Evolutionary conservation across 2,329 filamentous ascomycete species (phyloP).

Genomic region (Emergomyces orientalis): DNA sequence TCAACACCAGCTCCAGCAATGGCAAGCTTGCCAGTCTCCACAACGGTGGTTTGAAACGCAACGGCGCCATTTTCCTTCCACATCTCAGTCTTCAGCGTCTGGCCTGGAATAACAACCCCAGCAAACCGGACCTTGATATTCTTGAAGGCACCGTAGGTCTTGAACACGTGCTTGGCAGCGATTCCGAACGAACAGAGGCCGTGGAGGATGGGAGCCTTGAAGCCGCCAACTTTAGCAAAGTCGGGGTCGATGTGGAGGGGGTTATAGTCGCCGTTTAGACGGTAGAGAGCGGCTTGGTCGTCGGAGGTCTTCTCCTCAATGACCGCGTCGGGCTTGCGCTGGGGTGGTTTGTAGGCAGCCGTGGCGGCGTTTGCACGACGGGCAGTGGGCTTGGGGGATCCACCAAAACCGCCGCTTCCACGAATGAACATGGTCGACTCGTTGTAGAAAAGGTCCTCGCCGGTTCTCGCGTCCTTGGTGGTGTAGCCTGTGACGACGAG

Average conservation of each 20-base stretch:
- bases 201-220: slow-evolving; percentile 89
- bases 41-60: slow-evolving; percentile 78
- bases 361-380: slow-evolving; percentile 70
- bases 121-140: slow-evolving; percentile 92
- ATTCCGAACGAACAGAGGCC: slow-evolving; percentile 95
- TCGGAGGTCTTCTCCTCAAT: slow-evolving; percentile 78
- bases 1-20: slow-evolving; percentile 75
- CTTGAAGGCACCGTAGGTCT: slow-evolving; percentile 72
- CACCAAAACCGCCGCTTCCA: slow-evolving; percentile 83
- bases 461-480: slow-evolving; percentile 74
- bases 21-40: slow-evolving; percentile 84
- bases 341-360: slow-evolving; percentile 66
- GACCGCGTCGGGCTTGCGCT: slow-evolving; percentile 67
- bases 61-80: slow-evolving; percentile 78
- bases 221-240: slow-evolving; percentile 91
- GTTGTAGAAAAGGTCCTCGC: slow-evolving; percentile 93
- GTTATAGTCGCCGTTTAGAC: slow-evolving; percentile 89
- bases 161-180: slow-evolving; percentile 78
- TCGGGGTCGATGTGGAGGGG: slow-evolving; percentile 90
- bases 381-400: slow-evolving; percentile 58
- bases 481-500: slow-evolving; percentile 70
- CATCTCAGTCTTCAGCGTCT: slow-evolving; percentile 90
- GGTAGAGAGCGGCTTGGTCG: slow-evolving; percentile 89
- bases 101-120: slow-evolving; percentile 71
- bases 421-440: slow-evolving; percentile 89